Evolutionary conservation across 768 basidiomycete species (phyloP).

Genomic region (Termitomyces sp.): DNA sequence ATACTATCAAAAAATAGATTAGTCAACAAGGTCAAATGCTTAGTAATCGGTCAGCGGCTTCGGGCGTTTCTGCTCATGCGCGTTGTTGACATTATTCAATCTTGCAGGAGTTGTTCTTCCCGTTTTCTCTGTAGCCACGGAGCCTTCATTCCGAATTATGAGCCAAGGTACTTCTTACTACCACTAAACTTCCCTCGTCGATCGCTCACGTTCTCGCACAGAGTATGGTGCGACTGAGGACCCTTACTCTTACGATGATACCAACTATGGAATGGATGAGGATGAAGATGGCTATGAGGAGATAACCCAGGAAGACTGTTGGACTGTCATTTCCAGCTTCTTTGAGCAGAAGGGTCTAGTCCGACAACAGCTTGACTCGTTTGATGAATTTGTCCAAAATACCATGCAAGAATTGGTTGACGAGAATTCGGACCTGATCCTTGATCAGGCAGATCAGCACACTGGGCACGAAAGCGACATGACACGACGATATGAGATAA

Average conservation of each 20-base stretch:
- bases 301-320: constrained; percentile 90
- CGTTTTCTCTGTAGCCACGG: neutral
- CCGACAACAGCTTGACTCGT: constrained; percentile 94
- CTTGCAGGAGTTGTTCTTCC: neutral
- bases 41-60: constrained; percentile 14
- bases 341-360: constrained; percentile 98
- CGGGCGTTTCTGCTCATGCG: neutral
- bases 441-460: constrained; percentile 96
- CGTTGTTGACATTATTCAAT: neutral
- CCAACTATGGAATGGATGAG: constrained; percentile 49
- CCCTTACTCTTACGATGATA: constrained; percentile 55
- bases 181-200: constrained; percentile 13
- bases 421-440: constrained; percentile 90
- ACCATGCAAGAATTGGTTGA: constrained; percentile 99
- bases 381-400: constrained; percentile 98
- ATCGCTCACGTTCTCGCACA: constrained; percentile 31
- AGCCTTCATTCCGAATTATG: constrained; percentile 21
- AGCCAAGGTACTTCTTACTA: constrained; percentile 43
- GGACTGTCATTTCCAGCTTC: constrained; percentile 94
- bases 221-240: constrained; percentile 46
- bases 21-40: constrained; percentile 22
- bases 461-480: constrained; percentile 76
- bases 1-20: no score
- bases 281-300: constrained; percentile 59
- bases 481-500: constrained; percentile 93